Evolutionary conservation across 2,329 filamentous ascomycete genomes (phyloP), one percentile per base, ranked within the genome.

Genomic region (Annulohypoxylon truncatum): DNA sequence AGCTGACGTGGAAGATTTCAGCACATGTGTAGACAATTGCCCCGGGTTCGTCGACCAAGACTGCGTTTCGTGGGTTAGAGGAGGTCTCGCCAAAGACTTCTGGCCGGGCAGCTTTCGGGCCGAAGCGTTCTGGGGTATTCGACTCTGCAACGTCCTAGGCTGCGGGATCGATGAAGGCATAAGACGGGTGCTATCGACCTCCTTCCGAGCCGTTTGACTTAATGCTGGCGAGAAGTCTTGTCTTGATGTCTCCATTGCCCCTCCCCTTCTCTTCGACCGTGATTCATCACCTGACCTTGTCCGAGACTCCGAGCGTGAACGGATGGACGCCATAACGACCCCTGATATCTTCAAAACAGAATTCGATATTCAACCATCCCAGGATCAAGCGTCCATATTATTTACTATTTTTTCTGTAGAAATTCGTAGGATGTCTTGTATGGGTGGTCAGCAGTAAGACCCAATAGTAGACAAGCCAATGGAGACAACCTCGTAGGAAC

Each of bases 41-140:
- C 71, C 74, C 20, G 79, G 78, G 4, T 72, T 78, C 2, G 75
- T 72, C 15, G 80, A 81, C 78, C 80, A 81, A 67, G 81, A 80
- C 61, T 80, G 82, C 8, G 79, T 78, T 72, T 82, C 80, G 31
- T 82, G 79, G 33, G 77, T 79, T 4, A 82, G 71, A 18, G 77
- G 76, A n/a, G 79, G 78, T 42, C 77, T 78, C 44, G 72, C 71
- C n/a, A 70, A 26, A 7, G 67, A 55, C 40, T 59, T 60, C 5
- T 64, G 61, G 20, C 51, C 50, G 28, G 71, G 31, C 47, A 46
- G 29, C 48, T 70, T 74, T 15, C 77, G 75, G 10, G 73, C 38
- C 9, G 77, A 70, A 13, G 72, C 67, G 29, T 75, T 77, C 56
- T 81, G 79, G 8, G 81, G 79, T 67, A 80, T 77, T 54, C 76